Base-by-base conservation (phyloP, 2,329 filamentous ascomycete genomes). In the Epichloe coenophiala region DNA sequence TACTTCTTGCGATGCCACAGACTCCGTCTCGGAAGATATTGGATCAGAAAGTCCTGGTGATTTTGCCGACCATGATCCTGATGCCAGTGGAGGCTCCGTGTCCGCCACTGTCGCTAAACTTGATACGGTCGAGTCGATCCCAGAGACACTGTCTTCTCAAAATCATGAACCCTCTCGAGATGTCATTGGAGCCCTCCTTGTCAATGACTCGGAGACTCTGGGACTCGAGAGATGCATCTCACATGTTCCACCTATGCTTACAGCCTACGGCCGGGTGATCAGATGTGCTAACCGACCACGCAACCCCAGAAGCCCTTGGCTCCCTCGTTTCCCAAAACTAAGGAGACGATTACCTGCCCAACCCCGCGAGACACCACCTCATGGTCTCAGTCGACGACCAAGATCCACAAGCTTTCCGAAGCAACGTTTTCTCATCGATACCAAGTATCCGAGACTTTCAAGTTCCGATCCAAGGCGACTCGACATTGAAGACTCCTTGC, bases 221-320 rank as follows among this genome's bases (percentile, higher is more conserved):
- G 38, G 31, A 17, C 33, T 8, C 42, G 9, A 36, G 47, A 41
- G 8, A 36, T 19, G 15, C 13, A 2, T 39, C n/a, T 4, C 19
- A 35, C 4, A 8, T 50, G 27, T 5, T 35, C 23, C 43, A 35
- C 19, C 6, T 13, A 27, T 15, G 6, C 31, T 27, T 36, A 31
- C 27, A n/a, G 42, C 35, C n/a, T 7, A 19, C 23, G 9, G 21
- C 15, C 27, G n/a, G 46, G 17, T 31, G 11, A 19, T 36, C n/a
- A 47, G 21, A 45, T 35, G n/a, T 43, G 47, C 51, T 52, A 37
- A 49, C 47, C 47, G 43, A 37, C 51, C 43, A 42, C 39, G 47
- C 21, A 45, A 52, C 41, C n/a, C 12, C 43, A 50, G 47, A 13
- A 31, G 51, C 35, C 51, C 47, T 39, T 50, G 47, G 47, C 47